phyloP scores from a whole-genome alignment of 805 yeast genomes.

The Metschnikowia sp. region DNA sequence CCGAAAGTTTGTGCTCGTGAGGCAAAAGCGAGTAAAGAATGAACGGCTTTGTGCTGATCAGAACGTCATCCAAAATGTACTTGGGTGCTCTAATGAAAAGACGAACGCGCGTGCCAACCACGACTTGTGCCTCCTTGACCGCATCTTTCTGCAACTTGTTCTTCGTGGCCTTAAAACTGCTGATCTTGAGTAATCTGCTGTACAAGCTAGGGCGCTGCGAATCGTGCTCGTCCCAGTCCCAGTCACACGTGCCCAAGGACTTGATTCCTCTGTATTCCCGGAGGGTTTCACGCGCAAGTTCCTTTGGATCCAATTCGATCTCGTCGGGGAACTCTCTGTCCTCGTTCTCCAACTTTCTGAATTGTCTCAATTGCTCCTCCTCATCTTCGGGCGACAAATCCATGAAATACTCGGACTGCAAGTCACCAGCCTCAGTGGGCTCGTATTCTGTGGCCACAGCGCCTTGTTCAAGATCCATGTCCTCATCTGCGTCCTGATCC shows the following conservation, averaged over 20 bases:
- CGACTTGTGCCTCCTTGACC: constrained; percentile 37
- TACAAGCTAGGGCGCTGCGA: constrained; percentile 73
- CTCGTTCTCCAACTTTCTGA: constrained; percentile 68
- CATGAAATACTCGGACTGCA: constrained; percentile 54
- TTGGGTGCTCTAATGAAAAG: constrained; percentile 59
- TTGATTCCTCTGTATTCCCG: constrained; percentile 83
- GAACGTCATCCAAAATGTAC: constrained; percentile 39
- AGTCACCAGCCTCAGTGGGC: constrained; percentile 42
- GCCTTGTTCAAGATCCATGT: constrained; percentile 25
- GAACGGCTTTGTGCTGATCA: constrained; percentile 48
- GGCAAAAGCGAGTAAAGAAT: constrained; percentile 70
- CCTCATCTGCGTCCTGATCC: constrained; percentile 34
- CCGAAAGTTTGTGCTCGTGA: constrained; percentile 84
- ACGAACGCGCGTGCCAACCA: constrained; percentile 59
- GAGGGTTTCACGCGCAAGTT: constrained; percentile 71
- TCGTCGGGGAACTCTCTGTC: constrained; percentile 96
- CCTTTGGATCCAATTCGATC: constrained; percentile 75
- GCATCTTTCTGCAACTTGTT: constrained; percentile 65
- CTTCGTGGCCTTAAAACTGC: constrained; percentile 72
- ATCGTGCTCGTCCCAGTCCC: constrained; percentile 88
- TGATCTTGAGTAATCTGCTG: constrained; percentile 68
- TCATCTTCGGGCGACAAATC: constrained; percentile 83
- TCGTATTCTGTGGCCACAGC: constrained; percentile 33
- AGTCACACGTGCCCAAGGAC: constrained; percentile 70
- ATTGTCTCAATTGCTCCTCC: constrained; percentile 66